A percentile compares a stretch with the other conserved stretches of the same genome.
phyloP scores from a whole-genome alignment of 2,329 filamentous ascomycete species.

The Alternaria angustiovoidea region DNA sequence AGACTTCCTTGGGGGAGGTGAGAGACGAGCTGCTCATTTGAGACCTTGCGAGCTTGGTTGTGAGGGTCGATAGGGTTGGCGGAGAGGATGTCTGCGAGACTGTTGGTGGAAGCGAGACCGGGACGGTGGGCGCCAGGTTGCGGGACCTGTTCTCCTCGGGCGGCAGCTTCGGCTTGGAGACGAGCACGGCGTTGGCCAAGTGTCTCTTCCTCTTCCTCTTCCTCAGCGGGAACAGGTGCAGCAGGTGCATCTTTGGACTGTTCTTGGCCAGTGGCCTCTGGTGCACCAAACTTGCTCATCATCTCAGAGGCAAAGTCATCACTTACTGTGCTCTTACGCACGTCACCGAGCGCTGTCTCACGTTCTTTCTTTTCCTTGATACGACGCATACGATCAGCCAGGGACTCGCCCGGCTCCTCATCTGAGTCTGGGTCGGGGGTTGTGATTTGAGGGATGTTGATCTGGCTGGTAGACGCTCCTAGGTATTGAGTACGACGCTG shows the following conservation, averaged over 20 bases:
- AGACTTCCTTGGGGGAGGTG: slow-evolving; percentile 52
- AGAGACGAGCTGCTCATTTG: slow-evolving; percentile 44
- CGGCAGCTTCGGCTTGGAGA: slow-evolving; percentile 74
- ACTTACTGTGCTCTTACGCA: slow-evolving; percentile 64
- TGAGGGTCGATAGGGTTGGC: slow-evolving; percentile 58
- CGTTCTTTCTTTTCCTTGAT: slow-evolving; percentile 67
- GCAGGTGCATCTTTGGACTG: slow-evolving; percentile 36
- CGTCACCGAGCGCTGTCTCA: slow-evolving; percentile 50
- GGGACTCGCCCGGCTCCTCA: slow-evolving; percentile 66
- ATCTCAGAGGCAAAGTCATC: slow-evolving; percentile 74
- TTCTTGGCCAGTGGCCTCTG: slow-evolving; percentile 22
- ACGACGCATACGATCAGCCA: slow-evolving; percentile 71
- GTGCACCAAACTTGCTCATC: slow-evolving; percentile 57
- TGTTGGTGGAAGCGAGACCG: slow-evolving; percentile 56
- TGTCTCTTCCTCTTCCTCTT: slow-evolving; percentile 72
- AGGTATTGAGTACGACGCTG: slow-evolving; percentile 29
- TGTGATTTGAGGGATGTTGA: slow-evolving; percentile 38
- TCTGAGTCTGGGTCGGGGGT: slow-evolving; percentile 42
- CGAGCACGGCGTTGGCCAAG: slow-evolving; percentile 78
- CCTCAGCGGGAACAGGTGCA: slow-evolving; percentile 23
- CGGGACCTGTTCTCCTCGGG: slow-evolving; percentile 47
- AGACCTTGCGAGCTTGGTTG: slow-evolving; percentile 47
- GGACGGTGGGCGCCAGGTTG: slow-evolving; percentile 35
- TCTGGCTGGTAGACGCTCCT: slow-evolving; percentile 33
- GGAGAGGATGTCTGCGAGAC: slow-evolving; percentile 69